Percentiles rank a stretch among this genome's conserved stretches.
These are phyloP conservation scores for Fusarium succisae DNA, from an alignment of 2,329 filamentous ascomycete genomes.

Conservation along the genomic window DNA sequence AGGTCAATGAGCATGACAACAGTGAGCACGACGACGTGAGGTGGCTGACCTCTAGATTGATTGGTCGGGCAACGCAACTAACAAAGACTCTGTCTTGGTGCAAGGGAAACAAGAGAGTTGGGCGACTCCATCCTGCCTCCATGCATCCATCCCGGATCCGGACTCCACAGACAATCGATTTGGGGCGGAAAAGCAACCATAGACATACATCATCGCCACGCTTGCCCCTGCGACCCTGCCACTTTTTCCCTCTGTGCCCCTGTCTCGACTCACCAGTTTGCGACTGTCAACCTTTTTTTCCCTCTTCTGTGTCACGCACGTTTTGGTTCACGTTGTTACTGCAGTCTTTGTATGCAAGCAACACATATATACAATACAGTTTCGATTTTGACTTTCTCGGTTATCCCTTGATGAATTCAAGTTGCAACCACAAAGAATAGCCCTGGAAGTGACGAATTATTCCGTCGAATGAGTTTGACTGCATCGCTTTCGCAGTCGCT, in stretches of 20 bases:
- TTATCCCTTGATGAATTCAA: constrained; percentile 5
- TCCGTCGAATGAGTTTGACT: constrained; percentile 5
- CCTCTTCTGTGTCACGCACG: constrained; percentile 28
- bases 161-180: constrained; percentile 47
- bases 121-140: constrained; percentile 39
- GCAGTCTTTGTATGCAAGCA: neutral
- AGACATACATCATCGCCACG: constrained; percentile 48
- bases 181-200: constrained; percentile 46
- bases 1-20: constrained; percentile 38
- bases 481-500: constrained; percentile 14
- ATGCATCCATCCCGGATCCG: constrained; percentile 48
- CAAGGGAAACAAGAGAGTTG: constrained; percentile 33
- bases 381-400: constrained; percentile 24
- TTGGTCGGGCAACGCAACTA: constrained; percentile 42
- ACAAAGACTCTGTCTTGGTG: constrained; percentile 39
- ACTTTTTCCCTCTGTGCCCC: constrained; percentile 40
- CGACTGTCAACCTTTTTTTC: constrained; percentile 29
- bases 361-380: neutral
- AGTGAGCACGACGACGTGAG: constrained; percentile 28
- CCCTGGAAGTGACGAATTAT: constrained; percentile 5
- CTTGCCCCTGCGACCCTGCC: constrained; percentile 43
- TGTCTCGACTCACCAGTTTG: constrained; percentile 34
- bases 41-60: constrained; percentile 41
- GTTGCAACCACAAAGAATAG: constrained; percentile 3
- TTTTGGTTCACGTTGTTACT: neutral